Percentiles rank a stretch among this genome's conserved stretches.
Conservation (phyloP, 2,329 filamentous ascomycete genomes). For the Colletotrichum cereale region DNA sequence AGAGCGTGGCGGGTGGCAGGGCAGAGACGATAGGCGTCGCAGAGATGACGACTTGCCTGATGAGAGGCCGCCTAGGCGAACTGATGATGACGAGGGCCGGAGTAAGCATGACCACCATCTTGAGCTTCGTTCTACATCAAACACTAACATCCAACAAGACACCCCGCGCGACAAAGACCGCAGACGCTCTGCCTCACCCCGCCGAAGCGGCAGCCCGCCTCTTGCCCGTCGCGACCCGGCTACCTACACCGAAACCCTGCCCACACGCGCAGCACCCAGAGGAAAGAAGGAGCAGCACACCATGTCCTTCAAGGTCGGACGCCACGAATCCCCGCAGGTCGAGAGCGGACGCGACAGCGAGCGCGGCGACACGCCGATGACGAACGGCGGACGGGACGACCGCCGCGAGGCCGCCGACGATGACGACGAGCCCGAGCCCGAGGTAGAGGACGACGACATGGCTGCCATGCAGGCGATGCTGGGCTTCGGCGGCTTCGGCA, state of each 20-base stretch:
- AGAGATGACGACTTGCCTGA: constrained; percentile 44
- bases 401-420: constrained; percentile 37
- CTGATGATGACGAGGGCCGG: constrained; percentile 41
- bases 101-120: constrained; percentile 7
- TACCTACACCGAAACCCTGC: constrained; percentile 46
- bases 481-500: constrained; percentile 89
- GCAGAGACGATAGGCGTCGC: constrained; percentile 45
- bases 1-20: constrained; percentile 51
- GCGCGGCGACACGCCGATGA: constrained; percentile 40
- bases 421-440: constrained; percentile 60
- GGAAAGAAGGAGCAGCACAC: constrained; percentile 44
- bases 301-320: constrained; percentile 54
- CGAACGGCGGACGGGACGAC: constrained; percentile 27
- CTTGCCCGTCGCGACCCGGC: constrained; percentile 36
- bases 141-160: constrained; percentile 25
- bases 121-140: background rate
- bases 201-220: constrained; percentile 43
- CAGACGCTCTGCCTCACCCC: constrained; percentile 55
- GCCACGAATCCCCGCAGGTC: constrained; percentile 46
- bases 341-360: constrained; percentile 42
- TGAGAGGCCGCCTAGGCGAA: constrained; percentile 43
- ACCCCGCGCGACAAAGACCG: constrained; percentile 43
- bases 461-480: constrained; percentile 85
- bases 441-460: constrained; percentile 74
- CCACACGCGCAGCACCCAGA: constrained; percentile 46